Conservation (phyloP, 2,329 filamentous ascomycete species). For the Cladosporium sp. region DNA sequence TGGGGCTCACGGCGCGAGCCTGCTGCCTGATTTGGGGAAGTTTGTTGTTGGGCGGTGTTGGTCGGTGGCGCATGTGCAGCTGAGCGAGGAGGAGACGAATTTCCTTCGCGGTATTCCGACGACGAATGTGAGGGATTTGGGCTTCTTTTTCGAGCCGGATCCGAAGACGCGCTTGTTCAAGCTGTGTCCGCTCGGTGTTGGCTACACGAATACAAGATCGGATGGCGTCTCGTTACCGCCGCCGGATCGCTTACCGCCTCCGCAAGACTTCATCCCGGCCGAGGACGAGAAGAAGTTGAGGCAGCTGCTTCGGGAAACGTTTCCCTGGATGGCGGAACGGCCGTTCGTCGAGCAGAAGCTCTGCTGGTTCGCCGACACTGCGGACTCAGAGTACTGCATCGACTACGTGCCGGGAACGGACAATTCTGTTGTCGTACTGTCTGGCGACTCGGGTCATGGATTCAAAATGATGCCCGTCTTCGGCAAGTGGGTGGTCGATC, state of each 20-base stretch:
- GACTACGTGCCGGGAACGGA: constrained; percentile 50
- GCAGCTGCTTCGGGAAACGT: constrained; percentile 44
- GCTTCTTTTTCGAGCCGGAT: constrained; percentile 62
- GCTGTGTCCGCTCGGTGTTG: constrained; percentile 53
- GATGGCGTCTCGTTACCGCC: constrained; percentile 40
- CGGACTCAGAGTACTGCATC: constrained; percentile 54
- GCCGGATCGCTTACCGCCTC: constrained; percentile 35
- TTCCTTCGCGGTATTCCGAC: constrained; percentile 54
- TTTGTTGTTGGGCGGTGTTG: constrained; percentile 52
- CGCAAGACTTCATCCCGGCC: constrained; percentile 45
- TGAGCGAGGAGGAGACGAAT: constrained; percentile 50
- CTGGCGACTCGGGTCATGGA: constrained; percentile 56
- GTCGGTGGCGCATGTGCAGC: constrained; percentile 54
- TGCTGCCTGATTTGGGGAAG: constrained; percentile 45
- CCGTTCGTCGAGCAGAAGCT: constrained; percentile 52
- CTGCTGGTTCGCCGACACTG: constrained; percentile 61
- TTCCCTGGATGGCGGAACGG: constrained; percentile 48
- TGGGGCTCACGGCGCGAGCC: constrained; percentile 44
- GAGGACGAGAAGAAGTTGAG: constrained; percentile 50
- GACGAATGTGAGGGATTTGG: constrained; percentile 55
- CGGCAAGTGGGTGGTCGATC: constrained; percentile 48
- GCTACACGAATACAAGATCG: constrained; percentile 48
- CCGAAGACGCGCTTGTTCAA: constrained; percentile 53
- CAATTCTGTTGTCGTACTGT: constrained; percentile 44
- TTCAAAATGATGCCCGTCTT: constrained; percentile 59